Base-by-base conservation (phyloP, 495 filamentous ascomycete species). In the Chaetomidium leptoderma region DNA sequence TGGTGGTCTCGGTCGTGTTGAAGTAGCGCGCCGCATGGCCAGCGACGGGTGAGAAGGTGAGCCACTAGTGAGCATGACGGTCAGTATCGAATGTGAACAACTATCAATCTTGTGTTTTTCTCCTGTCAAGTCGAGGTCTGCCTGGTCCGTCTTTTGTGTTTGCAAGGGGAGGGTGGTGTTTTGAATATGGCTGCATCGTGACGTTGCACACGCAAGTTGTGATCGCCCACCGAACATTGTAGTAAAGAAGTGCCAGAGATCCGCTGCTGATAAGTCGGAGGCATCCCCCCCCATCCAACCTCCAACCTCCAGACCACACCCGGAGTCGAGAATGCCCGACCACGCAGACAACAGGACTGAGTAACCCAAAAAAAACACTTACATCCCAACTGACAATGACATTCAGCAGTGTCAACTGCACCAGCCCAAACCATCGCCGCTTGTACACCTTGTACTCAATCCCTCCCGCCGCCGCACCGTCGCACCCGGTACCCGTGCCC, bases 351-450 rank as follows among this genome's bases (percentile, higher is more conserved):
- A 29, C 32, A 35, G 9, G 5, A 11, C 6, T 19, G 29, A 35
- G n/a, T 16, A 37, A 39, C 4, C n/a, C n/a, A n/a, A n/a, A 23
- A 30, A 53, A 51, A 53, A 51, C 39, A 82, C 89, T 79, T 82
- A 95, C 91, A 78, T 93, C 90, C 92, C 92, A 97, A 67, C 88
- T 92, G 27, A 95, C 86, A 53, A 98, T 83, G 48, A 96, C 88
- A 69, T 97, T 98, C 71, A 97, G 66, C 64, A 97, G 71, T 16
- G 91, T 86, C 63, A 97, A 70, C 73, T 95, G 87, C 17, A 80
- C 73, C 50, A 98, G 72, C 0, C 93, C 93, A 72, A 95, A 91
- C 83, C 90, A 98, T 33, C 93, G 78, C 58, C 90, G 79, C 72
- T 88, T 93, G 63, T 98, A 97, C 48, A 95, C 86, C 65, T 81